Evolutionary conservation across 2,329 filamentous ascomycete species (phyloP).

Genomic region (Aspergillus spinulosporus): DNA sequence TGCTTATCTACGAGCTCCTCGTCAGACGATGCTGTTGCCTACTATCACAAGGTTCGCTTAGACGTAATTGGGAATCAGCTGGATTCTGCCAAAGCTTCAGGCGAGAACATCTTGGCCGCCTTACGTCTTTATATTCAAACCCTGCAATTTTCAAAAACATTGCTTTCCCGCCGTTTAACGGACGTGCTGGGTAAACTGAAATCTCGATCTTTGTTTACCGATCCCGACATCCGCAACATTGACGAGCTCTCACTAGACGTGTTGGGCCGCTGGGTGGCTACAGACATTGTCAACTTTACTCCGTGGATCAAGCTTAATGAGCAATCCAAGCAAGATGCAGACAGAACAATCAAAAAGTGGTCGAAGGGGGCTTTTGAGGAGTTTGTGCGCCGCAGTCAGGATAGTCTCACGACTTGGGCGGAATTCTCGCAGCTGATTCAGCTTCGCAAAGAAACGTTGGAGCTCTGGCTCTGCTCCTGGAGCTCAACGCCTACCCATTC

Average conservation of each 20-base stretch:
- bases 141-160: slow-evolving; percentile 70
- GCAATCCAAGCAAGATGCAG: slow-evolving; percentile 60
- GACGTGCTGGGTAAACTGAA: slow-evolving; percentile 70
- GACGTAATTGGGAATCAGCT: slow-evolving; percentile 67
- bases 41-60: slow-evolving; percentile 73
- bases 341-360: slow-evolving; percentile 65
- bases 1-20: slow-evolving; percentile 79
- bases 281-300: slow-evolving; percentile 80
- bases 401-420: slow-evolving; percentile 58
- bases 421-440: slow-evolving; percentile 70
- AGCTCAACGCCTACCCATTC: slow-evolving; percentile 57
- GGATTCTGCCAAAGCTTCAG: slow-evolving; percentile 51
- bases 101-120: slow-evolving; percentile 60
- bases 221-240: slow-evolving; percentile 64
- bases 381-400: slow-evolving; percentile 62
- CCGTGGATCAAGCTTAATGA: slow-evolving; percentile 86
- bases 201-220: slow-evolving; percentile 68
- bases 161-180: slow-evolving; percentile 71
- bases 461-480: slow-evolving; percentile 71
- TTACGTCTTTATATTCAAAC: slow-evolving; percentile 75
- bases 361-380: slow-evolving; percentile 60
- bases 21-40: slow-evolving; percentile 72
- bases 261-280: slow-evolving; percentile 74
- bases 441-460: slow-evolving; percentile 68
- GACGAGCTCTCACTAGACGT: slow-evolving; percentile 75